These are phyloP conservation scores for Fusarium lateritium DNA, from an alignment of 2,329 filamentous ascomycete species.

Conservation along the genomic window DNA sequence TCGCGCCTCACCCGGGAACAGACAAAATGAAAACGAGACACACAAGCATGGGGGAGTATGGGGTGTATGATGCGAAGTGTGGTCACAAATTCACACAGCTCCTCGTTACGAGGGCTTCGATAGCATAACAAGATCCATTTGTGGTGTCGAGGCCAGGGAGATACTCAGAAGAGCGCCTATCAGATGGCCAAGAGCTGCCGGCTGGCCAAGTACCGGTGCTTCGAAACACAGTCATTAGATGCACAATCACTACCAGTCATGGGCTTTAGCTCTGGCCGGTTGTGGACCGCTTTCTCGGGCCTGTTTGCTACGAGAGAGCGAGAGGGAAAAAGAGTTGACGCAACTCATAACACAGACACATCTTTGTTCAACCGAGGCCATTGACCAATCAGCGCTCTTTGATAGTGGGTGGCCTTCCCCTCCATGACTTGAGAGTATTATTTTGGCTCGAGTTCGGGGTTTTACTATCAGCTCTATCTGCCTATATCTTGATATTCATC, in stretches of 20 bases:
- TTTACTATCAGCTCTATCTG: constrained; percentile 34
- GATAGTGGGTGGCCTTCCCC: constrained; percentile 47
- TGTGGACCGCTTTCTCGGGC: constrained; percentile 37
- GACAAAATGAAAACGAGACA: constrained; percentile 37
- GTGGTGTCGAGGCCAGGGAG: constrained; percentile 17
- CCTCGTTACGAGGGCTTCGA: constrained; percentile 36
- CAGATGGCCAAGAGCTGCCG: constrained; percentile 9
- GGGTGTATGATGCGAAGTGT: constrained; percentile 37
- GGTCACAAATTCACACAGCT: constrained; percentile 38
- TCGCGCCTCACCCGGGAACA: constrained; percentile 48
- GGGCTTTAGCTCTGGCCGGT: neutral
- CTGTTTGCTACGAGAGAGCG: constrained; percentile 46
- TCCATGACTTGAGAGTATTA: constrained; percentile 43
- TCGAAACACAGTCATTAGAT: constrained; percentile 10
- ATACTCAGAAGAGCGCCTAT: constrained; percentile 26
- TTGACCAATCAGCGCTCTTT: constrained; percentile 53
- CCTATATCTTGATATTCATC: constrained; percentile 37
- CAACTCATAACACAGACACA: constrained; percentile 46
- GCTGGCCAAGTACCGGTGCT: constrained; percentile 25
- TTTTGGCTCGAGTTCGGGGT: constrained; percentile 40
- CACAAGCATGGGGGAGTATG: constrained; percentile 26
- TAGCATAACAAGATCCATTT: constrained; percentile 37
- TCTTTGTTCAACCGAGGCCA: constrained; percentile 44
- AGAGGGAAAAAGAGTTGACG: constrained; percentile 35
- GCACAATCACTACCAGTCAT: constrained; percentile 3